Base-by-base conservation (phyloP, 2,329 filamentous ascomycete species). In the Fusarium austroafricanum region DNA sequence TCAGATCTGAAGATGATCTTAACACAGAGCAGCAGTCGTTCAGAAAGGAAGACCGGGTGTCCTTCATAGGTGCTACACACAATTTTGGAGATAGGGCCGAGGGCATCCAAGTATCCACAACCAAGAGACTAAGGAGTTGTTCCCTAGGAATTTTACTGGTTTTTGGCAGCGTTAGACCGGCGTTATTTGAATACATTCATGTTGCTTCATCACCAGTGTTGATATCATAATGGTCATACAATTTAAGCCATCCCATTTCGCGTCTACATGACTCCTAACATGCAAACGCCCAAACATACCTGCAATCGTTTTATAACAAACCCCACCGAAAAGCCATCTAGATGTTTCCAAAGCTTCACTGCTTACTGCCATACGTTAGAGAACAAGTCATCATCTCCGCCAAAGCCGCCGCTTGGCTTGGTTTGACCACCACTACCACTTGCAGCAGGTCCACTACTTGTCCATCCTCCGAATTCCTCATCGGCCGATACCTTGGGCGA, bases 391-490 rank as follows among this genome's bases (percentile, higher is more conserved):
- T 97, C 95, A 55, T 88, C 89, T 53, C 85, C 88, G 20, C 87
- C 89, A 70, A 90, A 87, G 15, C 87, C 87, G 21, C 84, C 81
- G 26, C 85, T 80, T 33, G 89, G 82, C 79, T 91, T 80, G 15
- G 79, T 75, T 23, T 78, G 78, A 45, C 77, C 77, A 44, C 76
- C 76, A 47, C 77, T 78, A 42, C 76, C 77, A 20, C 82, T 75
- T 31, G 79, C 76, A 1, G 79, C 76, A 10, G 83, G 80, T 37
- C 83, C 72, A 86, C 90, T 81, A 84, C 93, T 96, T 46, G 92
- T 89, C 95, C 95, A 98, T 14, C 95, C 94, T 20, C 95, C 95
- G 81, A 97, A 98, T 76, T 98, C 95, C 79, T 98, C 95, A 73
- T 98, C 95, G 0, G 92, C 91, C 35, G 92, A 86, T 4, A 97